A percentile compares a stretch with the other conserved stretches of the same genome.
These are phyloP conservation scores for Gossypium mustelinum DNA, from an alignment of 345 rosid species.

Conservation along the genomic window DNA sequence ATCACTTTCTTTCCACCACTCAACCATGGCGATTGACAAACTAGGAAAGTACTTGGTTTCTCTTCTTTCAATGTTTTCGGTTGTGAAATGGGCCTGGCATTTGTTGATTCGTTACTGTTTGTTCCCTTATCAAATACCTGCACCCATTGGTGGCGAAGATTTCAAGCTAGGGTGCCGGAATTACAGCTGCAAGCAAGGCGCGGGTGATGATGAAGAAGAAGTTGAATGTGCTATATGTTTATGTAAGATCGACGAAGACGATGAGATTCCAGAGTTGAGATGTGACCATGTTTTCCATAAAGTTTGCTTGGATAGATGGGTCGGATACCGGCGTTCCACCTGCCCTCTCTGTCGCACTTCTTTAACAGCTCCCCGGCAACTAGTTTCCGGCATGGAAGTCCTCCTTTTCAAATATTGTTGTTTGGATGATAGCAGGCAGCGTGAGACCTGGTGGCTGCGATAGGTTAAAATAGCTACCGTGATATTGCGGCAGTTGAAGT, in stretches of 20 bases:
- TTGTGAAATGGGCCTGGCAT: not conserved
- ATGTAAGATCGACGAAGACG: conserved; percentile 22
- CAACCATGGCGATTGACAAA: not conserved
- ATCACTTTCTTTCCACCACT: not conserved
- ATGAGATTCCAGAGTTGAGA: conserved; percentile 24
- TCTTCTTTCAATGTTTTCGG: not conserved
- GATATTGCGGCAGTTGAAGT: not conserved
- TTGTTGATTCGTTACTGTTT: not conserved
- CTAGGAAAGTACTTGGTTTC: not conserved
- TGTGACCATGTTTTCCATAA: conserved; percentile 42
- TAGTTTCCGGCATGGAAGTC: conserved; percentile 9
- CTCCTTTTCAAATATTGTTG: conserved; percentile 13
- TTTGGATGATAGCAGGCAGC: conserved; percentile 10
- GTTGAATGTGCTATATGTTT: conserved; percentile 29
- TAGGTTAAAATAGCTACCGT: not conserved
- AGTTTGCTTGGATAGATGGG: conserved; percentile 37
- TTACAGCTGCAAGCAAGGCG: not conserved
- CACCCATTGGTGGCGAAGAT: not conserved
- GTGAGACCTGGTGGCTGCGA: conserved; percentile 39
- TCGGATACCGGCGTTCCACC: conserved; percentile 2
- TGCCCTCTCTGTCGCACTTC: conserved; percentile 41
- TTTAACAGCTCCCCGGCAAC: conserved; percentile 1
- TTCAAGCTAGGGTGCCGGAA: not conserved
- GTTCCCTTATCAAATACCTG: not conserved
- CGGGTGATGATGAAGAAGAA: not conserved